Percentiles rank a stretch among this genome's conserved stretches.
Conservation (phyloP, 257 asterid species). For the Mitragyna speciosa region DNA sequence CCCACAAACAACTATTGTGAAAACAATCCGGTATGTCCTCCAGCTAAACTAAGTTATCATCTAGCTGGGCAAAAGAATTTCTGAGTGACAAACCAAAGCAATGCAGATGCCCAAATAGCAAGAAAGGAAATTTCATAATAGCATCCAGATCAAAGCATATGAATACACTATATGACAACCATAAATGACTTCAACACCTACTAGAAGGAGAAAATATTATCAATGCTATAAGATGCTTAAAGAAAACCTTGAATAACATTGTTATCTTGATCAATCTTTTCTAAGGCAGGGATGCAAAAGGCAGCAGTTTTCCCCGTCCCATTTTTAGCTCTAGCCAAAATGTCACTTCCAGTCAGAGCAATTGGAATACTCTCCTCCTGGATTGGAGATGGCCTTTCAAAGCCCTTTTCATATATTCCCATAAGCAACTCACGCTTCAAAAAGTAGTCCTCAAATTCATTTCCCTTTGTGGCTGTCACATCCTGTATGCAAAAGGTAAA, state of each 20-base stretch:
- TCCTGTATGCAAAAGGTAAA: slow-evolving; percentile 46
- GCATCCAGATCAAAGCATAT: neutral
- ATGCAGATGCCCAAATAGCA: no score
- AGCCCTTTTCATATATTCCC: slow-evolving; percentile 97
- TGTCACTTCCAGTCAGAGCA: slow-evolving; percentile 88
- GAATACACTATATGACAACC: neutral
- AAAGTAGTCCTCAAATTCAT: slow-evolving; percentile 87
- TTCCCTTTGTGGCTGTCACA: slow-evolving; percentile 93
- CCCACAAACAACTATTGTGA: neutral
- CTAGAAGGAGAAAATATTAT: neutral
- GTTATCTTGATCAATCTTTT: slow-evolving; percentile 81
- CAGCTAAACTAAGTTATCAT: neutral
- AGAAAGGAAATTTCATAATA: no score
- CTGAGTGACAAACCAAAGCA: no score
- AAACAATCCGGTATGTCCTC: neutral
- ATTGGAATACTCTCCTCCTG: slow-evolving; percentile 97
- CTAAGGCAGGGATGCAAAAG: slow-evolving; percentile 83
- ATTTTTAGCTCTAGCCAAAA: slow-evolving; percentile 89
- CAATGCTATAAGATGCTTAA: slow-evolving; percentile 16
- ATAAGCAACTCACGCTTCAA: slow-evolving; percentile 83
- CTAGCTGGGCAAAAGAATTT: neutral
- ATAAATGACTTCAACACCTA: neutral
- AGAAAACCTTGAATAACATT: slow-evolving; percentile 79
- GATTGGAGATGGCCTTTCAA: slow-evolving; percentile 89
- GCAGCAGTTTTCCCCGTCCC: slow-evolving; percentile 98